These are phyloP conservation scores for Camellia lanceoleosa DNA, from an alignment of 148 eudicot species.

Conservation along the genomic window DNA sequence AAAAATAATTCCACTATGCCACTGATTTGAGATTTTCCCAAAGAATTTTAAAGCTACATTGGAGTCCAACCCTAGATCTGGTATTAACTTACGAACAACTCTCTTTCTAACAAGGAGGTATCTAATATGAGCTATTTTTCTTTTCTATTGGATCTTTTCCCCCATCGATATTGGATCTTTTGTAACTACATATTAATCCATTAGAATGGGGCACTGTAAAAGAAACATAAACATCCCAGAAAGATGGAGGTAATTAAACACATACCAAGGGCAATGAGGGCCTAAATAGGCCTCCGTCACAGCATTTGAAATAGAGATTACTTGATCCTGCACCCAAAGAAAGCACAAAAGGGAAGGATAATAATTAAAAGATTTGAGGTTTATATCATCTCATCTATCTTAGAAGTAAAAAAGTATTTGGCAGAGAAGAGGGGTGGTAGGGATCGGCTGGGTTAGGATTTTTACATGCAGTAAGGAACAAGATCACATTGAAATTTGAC, in stretches of 20 bases:
- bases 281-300: conserved; percentile 18
- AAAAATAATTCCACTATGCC: no score
- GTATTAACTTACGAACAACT: no score
- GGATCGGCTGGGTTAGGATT: no score
- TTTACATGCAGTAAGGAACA: no score
- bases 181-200: not conserved
- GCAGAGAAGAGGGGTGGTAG: not conserved
- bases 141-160: no score
- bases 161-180: no score
- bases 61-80: no score
- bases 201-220: not conserved
- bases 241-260: conserved; percentile 22
- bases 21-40: no score
- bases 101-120: no score
- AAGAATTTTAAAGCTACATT: no score
- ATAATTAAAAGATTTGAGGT: conserved; percentile 10
- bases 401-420: not conserved
- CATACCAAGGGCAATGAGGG: conserved; percentile 29
- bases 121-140: no score
- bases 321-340: conserved; percentile 36
- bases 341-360: conserved; percentile 12
- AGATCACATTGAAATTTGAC: not conserved
- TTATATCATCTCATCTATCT: conserved; percentile 17
- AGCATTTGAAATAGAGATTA: conserved; percentile 20
- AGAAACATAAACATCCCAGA: not conserved